phyloP scores from a whole-genome alignment of 331 rosid species.

The Ulmus americana region DNA sequence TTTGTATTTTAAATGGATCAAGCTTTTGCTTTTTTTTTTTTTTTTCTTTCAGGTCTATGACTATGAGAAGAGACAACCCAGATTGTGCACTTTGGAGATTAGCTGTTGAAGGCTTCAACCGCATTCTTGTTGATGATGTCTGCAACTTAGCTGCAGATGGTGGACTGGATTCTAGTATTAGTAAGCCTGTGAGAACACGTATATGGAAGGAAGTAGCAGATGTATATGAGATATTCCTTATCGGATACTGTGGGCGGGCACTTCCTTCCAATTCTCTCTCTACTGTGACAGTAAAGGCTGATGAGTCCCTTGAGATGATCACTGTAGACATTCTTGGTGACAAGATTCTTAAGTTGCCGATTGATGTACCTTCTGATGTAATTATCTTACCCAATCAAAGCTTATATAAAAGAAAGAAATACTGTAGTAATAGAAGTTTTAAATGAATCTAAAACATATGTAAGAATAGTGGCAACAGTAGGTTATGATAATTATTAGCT shows the following conservation, averaged over 20 bases:
- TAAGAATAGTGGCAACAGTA: neutral
- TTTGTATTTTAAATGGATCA: slow-evolving; percentile 13
- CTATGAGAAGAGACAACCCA: slow-evolving; percentile 88
- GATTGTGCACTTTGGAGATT: slow-evolving; percentile 85
- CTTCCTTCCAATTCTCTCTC: slow-evolving; percentile 77
- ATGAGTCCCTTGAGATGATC: slow-evolving; percentile 81
- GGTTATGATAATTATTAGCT: neutral
- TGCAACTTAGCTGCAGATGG: slow-evolving; percentile 32
- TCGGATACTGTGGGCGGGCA: slow-evolving; percentile 95
- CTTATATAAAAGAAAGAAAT: neutral
- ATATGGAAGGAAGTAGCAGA: slow-evolving; percentile 97
- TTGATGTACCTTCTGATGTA: slow-evolving; percentile 77
- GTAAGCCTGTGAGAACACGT: slow-evolving; percentile 65
- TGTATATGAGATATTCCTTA: slow-evolving; percentile 82
- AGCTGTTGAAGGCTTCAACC: slow-evolving; percentile 72
- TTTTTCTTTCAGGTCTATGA: slow-evolving; percentile 67
- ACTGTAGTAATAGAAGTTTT: neutral
- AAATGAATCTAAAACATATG: neutral
- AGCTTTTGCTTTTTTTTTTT: slow-evolving; percentile 1
- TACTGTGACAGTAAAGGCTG: slow-evolving; percentile 50
- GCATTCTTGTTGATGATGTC: slow-evolving; percentile 58
- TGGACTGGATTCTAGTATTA: slow-evolving; percentile 43
- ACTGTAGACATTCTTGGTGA: slow-evolving; percentile 73
- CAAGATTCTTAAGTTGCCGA: slow-evolving; percentile 59
- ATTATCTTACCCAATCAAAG: slow-evolving; percentile 26